phyloP scores from a whole-genome alignment of 1,284 basidiomycete species.

The Austroboletus niveus region DNA sequence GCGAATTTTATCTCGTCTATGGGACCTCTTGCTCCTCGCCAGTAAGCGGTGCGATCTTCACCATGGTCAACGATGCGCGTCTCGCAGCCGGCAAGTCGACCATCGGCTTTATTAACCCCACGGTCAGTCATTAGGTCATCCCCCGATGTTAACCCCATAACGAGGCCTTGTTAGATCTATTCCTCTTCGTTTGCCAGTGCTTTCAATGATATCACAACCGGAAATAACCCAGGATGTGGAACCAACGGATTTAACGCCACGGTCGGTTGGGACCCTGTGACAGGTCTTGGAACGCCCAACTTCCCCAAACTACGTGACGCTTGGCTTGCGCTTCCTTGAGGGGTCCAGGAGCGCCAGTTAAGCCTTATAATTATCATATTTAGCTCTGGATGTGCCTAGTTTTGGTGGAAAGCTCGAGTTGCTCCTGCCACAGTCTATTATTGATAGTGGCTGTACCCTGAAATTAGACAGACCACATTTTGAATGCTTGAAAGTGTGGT shows the following conservation, averaged over 20 bases:
- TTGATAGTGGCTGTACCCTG: no score
- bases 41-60: constrained; percentile 40
- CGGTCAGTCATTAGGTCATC: constrained; percentile 10
- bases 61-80: constrained; percentile 47
- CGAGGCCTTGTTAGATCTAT: constrained; percentile 17
- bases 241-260: constrained; percentile 33
- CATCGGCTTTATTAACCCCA: constrained; percentile 39
- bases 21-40: constrained; percentile 41
- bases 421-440: neutral
- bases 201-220: constrained; percentile 43
- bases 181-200: constrained; percentile 10
- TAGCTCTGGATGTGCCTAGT: neutral
- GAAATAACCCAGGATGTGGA: constrained; percentile 39
- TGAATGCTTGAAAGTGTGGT: no score
- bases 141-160: neutral
- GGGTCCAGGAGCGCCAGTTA: neutral
- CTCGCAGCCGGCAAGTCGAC: constrained; percentile 37
- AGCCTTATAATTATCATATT: neutral
- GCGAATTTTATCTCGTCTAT: constrained; percentile 35
- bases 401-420: neutral
- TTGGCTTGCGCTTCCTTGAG: constrained; percentile 23
- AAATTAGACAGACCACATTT: no score
- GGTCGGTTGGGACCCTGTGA: constrained; percentile 41
- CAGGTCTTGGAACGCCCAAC: constrained; percentile 36
- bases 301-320: constrained; percentile 21